These are phyloP conservation scores for Microbotryum scabiosae DNA, from an alignment of 1,284 basidiomycete genomes.

Conservation along the genomic window DNA sequence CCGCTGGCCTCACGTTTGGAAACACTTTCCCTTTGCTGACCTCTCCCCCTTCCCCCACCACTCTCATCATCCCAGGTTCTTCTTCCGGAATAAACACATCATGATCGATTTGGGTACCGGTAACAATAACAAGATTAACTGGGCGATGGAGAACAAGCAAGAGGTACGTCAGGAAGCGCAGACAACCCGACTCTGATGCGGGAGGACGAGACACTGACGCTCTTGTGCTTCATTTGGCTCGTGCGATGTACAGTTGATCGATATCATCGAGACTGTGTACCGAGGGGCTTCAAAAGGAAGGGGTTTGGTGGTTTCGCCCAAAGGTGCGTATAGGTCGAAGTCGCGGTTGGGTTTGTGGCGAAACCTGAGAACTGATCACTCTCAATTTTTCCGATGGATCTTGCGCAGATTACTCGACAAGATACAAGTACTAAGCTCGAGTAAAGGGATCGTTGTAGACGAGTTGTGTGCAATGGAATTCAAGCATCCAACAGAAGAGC, in stretches of 20 bases:
- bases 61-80: slow-evolving; percentile 46
- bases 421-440: slow-evolving; percentile 58
- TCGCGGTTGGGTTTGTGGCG: too few relatives aligned
- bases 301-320: slow-evolving; percentile 94
- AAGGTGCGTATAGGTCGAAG: slow-evolving; percentile 52
- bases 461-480: not conserved
- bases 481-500: too few relatives aligned
- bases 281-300: slow-evolving; percentile 94
- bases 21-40: too few relatives aligned
- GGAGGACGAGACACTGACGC: slow-evolving; percentile 2
- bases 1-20: too few relatives aligned
- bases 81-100: slow-evolving; percentile 84
- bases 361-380: not conserved
- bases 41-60: not conserved
- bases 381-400: not conserved
- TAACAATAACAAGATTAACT: slow-evolving; percentile 99
- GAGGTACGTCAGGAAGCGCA: slow-evolving; percentile 51
- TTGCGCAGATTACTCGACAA: slow-evolving; percentile 64
- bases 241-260: slow-evolving; percentile 61
- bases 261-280: slow-evolving; percentile 97
- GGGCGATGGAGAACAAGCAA: slow-evolving; percentile 96
- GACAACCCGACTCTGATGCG: slow-evolving; percentile 1
- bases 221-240: not conserved
- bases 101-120: slow-evolving; percentile 99
- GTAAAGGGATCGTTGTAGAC: not conserved